Conservation (phyloP, 1,139 yeast species). For the Suhomyces terraborum region DNA sequence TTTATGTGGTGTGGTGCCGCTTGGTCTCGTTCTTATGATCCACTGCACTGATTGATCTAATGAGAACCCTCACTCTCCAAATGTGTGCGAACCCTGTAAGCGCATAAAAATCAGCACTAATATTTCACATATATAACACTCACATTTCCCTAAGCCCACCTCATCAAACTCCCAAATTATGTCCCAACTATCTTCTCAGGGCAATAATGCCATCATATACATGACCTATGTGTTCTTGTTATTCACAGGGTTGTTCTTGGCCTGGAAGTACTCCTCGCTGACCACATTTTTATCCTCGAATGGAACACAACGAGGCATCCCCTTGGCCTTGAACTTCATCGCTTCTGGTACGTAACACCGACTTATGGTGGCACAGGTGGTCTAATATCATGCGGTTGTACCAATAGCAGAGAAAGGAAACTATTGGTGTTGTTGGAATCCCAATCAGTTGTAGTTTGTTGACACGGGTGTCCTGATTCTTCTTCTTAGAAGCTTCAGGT, state of each 20-base stretch:
- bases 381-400: no score
- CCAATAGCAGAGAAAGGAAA: no score
- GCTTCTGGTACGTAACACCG: constrained; percentile 72
- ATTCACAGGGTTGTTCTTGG: constrained; percentile 58
- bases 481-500: constrained; percentile 29
- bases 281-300: constrained; percentile 70
- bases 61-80: background rate
- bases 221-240: constrained; percentile 69
- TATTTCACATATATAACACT: background rate
- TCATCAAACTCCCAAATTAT: constrained; percentile 1
- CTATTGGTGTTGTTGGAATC: no score
- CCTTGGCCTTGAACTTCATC: constrained; percentile 79
- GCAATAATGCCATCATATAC: constrained; percentile 74
- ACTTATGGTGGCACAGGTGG: background rate
- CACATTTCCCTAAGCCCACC: constrained; percentile 1
- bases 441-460: constrained; percentile 6
- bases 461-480: constrained; percentile 52
- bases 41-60: no score
- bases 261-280: constrained; percentile 50
- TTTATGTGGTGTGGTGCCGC: no score
- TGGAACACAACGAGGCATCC: constrained; percentile 79
- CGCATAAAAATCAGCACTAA: constrained; percentile 5
- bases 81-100: constrained; percentile 5
- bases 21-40: no score
- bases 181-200: constrained; percentile 37